Percentiles rank a stretch among this genome's conserved stretches.
Evolutionary conservation across 2,329 filamentous ascomycete species (phyloP).

Genomic region (Cryphonectria nitschkei): DNA sequence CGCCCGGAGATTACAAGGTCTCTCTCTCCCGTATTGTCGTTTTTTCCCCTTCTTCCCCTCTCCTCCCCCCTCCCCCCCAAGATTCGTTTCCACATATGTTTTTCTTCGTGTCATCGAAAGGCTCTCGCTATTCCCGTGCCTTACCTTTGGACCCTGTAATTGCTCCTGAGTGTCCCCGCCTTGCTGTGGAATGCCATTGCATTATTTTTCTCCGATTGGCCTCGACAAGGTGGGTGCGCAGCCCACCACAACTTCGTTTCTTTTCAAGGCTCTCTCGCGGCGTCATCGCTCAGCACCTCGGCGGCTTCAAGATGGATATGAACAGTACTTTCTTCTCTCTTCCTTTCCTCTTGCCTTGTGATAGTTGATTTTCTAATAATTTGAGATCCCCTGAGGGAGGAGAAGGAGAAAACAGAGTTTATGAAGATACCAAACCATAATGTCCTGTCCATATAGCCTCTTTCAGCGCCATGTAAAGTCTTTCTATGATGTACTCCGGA

Average conservation of each 20-base stretch:
- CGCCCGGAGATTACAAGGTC: neutral
- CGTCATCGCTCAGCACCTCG: neutral
- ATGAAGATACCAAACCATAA: neutral
- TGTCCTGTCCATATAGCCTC: neutral
- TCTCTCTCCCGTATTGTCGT: too few relatives aligned
- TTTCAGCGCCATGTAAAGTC: neutral
- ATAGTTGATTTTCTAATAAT: neutral
- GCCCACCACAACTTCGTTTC: neutral
- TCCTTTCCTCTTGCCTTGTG: slow-evolving; percentile 62
- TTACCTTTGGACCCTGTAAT: neutral
- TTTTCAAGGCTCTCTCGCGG: neutral
- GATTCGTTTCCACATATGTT: neutral
- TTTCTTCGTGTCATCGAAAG: neutral
- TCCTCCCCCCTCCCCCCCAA: neutral
- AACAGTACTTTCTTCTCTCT: slow-evolving; percentile 68
- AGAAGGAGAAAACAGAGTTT: neutral
- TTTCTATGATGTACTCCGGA: neutral
- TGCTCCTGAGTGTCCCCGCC: neutral
- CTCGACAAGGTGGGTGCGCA: neutral
- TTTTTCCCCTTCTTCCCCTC: neutral
- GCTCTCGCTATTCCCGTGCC: neutral
- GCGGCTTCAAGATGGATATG: neutral
- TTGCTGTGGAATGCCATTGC: neutral
- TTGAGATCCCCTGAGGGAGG: neutral
- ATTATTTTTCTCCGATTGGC: slow-evolving; percentile 10